Percentiles rank a stretch among this genome's conserved stretches.
Evolutionary conservation across 768 basidiomycete species (phyloP).

Genomic region (Pisolithus albus): DNA sequence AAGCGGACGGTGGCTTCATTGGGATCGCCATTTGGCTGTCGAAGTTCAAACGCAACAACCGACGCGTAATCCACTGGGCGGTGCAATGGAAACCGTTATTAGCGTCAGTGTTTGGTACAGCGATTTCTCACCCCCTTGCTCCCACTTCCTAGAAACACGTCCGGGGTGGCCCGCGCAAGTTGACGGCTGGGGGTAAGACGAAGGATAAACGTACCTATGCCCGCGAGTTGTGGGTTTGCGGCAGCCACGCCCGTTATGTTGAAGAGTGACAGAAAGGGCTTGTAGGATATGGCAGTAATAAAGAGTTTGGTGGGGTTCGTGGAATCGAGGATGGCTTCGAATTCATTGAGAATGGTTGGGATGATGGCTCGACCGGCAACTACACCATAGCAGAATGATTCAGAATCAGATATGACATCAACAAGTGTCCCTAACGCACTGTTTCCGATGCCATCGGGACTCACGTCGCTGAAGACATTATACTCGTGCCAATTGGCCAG

Average conservation of each 20-base stretch:
- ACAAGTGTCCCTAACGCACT: constrained; percentile 31
- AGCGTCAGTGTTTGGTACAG: not conserved
- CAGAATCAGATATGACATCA: not conserved
- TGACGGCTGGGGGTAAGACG: not conserved
- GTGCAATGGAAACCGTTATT: not conserved
- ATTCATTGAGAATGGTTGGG: constrained; percentile 49
- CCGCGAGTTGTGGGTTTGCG: constrained; percentile 46
- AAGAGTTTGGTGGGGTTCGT: constrained; percentile 50
- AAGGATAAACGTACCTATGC: constrained; percentile 40
- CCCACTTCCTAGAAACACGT: not conserved
- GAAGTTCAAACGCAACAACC: constrained; percentile 52
- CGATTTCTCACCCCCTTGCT: not conserved
- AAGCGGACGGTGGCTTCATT: constrained; percentile 51
- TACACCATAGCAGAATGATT: constrained; percentile 15
- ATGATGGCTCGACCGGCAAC: constrained; percentile 64
- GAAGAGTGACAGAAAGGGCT: constrained; percentile 72
- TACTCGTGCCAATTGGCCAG: constrained; percentile 74
- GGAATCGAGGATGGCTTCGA: constrained; percentile 44
- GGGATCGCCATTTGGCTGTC: constrained; percentile 34
- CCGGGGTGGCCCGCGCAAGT: not conserved
- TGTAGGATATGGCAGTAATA: constrained; percentile 62
- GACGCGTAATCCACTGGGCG: constrained; percentile 55
- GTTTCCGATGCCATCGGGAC: constrained; percentile 57
- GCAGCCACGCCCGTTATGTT: constrained; percentile 61
- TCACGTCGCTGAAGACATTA: constrained; percentile 50